Base-by-base conservation (phyloP, 1,139 yeast genomes). In the Candida tunisiensis region DNA sequence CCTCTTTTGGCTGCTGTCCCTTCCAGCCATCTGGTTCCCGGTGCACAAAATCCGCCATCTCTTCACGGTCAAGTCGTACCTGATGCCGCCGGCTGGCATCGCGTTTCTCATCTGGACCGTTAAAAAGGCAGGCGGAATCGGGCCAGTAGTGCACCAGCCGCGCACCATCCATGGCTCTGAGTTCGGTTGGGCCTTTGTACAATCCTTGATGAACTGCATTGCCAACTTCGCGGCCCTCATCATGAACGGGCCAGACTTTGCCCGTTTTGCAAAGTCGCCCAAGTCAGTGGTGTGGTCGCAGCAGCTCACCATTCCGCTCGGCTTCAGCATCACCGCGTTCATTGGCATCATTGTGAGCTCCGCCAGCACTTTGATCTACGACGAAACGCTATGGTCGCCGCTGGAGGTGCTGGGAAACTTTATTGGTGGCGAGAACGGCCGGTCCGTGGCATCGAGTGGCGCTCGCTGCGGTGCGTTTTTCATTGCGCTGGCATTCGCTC, bases 391-490 rank as follows among this genome's bases (percentile, higher is more conserved):
- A 43, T 83, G 95, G 95, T 70, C 79, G 21, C 95, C 95, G 15
- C 61, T 82, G 35, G 91, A 77, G 33, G 78, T 82, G 11, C 58
- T 82, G 39, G 64, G 64, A 16, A 57, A 65, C 33, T 78, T 77
- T 44, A 65, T 82, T 39, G 18, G 24, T 4, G n/a, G n/a, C n/a
- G 19, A 17, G 19, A 66, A 73, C 31, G 60, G 65, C 32, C 60
- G 64, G 41, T 63, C 66, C 29, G n/a, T n/a, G n/a, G 19, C 19
- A 9, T 52, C 74, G 10, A 58, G 60, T 33, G 92, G 78, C 41
- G 77, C 83, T 28, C 64, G 93, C 44, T 92, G 85, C 13, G 95
- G 93, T 38, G 92, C 75, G 1, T 83, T 83, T 51, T 61, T 83
- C 35, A 72, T 82, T 38, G 65, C 83, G 4, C 56, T 70, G 25